Conservation (phyloP, 768 basidiomycete species). For the Rhizopogon sp. region DNA sequence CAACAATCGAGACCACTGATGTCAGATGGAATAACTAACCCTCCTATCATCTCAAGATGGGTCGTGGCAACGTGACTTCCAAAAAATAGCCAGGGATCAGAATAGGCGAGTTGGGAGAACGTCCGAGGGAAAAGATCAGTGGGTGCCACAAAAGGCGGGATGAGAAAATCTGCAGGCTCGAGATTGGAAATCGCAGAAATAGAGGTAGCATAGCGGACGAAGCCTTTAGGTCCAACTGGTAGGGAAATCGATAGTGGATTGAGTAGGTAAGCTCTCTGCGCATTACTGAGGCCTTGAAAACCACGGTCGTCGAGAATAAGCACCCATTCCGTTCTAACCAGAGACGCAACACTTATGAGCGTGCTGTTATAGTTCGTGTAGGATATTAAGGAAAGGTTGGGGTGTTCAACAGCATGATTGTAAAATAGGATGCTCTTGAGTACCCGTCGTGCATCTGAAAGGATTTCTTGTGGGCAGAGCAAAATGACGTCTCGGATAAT, state of each 20-base stretch:
- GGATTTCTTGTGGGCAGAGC: conserved; percentile 35
- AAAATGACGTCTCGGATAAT: conserved; percentile 43
- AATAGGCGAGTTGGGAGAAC: conserved; percentile 9
- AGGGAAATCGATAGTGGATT: conserved; percentile 31
- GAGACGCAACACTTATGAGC: conserved; percentile 32
- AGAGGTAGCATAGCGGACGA: conserved; percentile 22
- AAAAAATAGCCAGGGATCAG: conserved; percentile 21
- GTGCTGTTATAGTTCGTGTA: conserved; percentile 21
- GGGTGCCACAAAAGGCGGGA: conserved; percentile 59
- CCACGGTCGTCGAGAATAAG: conserved; percentile 49
- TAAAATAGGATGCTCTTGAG: conserved; percentile 30
- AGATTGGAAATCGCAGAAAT: conserved; percentile 24
- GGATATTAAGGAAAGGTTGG: conserved; percentile 38
- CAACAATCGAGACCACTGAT: conserved; percentile 19
- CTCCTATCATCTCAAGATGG: conserved; percentile 30
- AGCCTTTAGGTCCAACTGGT: conserved; percentile 40
- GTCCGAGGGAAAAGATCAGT: conserved; percentile 16
- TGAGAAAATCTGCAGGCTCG: conserved; percentile 43
- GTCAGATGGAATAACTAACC: conserved; percentile 17
- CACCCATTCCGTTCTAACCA: conserved; percentile 42
- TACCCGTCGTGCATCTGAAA: conserved; percentile 27
- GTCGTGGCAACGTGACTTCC: conserved; percentile 22
- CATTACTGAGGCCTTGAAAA: conserved; percentile 28
- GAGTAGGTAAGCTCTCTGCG: conserved; percentile 35
- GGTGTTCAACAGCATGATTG: conserved; percentile 25